Evolutionary conservation across 352 stramenopile species (phyloP).

Genomic region (Pythium phragmiticola): DNA sequence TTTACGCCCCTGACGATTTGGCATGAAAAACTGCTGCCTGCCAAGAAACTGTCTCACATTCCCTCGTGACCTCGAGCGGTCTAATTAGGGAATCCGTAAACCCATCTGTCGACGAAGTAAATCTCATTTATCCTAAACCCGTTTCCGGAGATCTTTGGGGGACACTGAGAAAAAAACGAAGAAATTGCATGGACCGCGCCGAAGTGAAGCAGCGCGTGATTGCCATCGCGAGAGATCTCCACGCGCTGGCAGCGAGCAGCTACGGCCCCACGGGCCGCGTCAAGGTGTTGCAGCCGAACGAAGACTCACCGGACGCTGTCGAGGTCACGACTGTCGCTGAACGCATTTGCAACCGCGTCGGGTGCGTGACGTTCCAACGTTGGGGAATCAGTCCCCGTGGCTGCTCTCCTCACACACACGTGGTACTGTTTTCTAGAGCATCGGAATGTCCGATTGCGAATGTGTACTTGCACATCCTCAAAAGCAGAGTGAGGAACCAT

Average conservation of each 20-base stretch:
- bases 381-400: neutral
- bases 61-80: too few relatives aligned
- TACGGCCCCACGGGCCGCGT: slow-evolving; percentile 42
- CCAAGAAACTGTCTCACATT: too few relatives aligned
- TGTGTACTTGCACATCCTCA: slow-evolving; percentile 57
- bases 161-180: neutral
- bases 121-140: too few relatives aligned
- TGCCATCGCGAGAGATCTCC: slow-evolving; percentile 30
- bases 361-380: slow-evolving; percentile 24
- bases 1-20: neutral
- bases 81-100: too few relatives aligned
- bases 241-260: slow-evolving; percentile 35
- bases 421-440: neutral
- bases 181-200: slow-evolving; percentile 4
- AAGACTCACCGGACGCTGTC: slow-evolving; percentile 36
- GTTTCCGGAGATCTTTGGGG: slow-evolving; percentile 3
- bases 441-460: slow-evolving; percentile 47
- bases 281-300: slow-evolving; percentile 52
- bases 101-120: too few relatives aligned
- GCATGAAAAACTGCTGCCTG: neutral
- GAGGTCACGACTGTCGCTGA: slow-evolving; percentile 44
- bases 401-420: neutral
- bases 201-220: slow-evolving; percentile 38
- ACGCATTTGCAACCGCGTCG: slow-evolving; percentile 38
- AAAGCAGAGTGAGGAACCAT: slow-evolving; percentile 46